These are phyloP conservation scores for Dissophora globulifera DNA, from an alignment of 192 early-diverging fungal genomes.

Conservation along the genomic window DNA sequence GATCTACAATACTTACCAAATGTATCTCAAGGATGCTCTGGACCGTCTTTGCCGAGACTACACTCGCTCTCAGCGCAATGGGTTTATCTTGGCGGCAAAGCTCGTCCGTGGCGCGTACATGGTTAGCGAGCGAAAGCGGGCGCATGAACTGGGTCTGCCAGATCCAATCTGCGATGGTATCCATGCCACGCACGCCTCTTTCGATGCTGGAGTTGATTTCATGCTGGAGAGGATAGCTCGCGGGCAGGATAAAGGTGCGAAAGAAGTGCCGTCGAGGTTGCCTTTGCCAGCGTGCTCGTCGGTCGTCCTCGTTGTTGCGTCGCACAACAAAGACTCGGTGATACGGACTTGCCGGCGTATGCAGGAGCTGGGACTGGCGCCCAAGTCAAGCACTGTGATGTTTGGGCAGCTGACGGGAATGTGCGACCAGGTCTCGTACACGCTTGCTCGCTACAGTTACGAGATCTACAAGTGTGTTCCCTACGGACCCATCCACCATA, in stretches of 20 bases:
- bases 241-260: background rate
- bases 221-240: conserved; percentile 67
- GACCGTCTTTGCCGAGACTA: conserved; percentile 72
- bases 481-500: conserved; percentile 90
- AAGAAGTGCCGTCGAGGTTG: background rate
- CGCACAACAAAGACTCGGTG: conserved; percentile 88
- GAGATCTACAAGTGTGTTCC: conserved; percentile 92
- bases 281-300: conserved; percentile 51
- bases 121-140: conserved; percentile 68
- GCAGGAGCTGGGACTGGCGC: conserved; percentile 64
- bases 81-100: conserved; percentile 84
- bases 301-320: conserved; percentile 84
- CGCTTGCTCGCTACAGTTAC: conserved; percentile 76
- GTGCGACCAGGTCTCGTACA: conserved; percentile 91
- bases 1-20: conserved; percentile 96
- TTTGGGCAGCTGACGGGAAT: conserved; percentile 96
- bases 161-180: conserved; percentile 86
- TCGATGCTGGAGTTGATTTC: conserved; percentile 79
- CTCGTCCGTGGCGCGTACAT: conserved; percentile 73
- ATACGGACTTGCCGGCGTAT: conserved; percentile 68
- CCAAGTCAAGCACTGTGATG: conserved; percentile 71
- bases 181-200: conserved; percentile 83
- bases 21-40: conserved; percentile 83
- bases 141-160: conserved; percentile 69
- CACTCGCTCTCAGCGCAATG: conserved; percentile 72